Evolutionary conservation across 1,139 yeast species (phyloP).

Genomic region (Protomyces pachydermus): DNA sequence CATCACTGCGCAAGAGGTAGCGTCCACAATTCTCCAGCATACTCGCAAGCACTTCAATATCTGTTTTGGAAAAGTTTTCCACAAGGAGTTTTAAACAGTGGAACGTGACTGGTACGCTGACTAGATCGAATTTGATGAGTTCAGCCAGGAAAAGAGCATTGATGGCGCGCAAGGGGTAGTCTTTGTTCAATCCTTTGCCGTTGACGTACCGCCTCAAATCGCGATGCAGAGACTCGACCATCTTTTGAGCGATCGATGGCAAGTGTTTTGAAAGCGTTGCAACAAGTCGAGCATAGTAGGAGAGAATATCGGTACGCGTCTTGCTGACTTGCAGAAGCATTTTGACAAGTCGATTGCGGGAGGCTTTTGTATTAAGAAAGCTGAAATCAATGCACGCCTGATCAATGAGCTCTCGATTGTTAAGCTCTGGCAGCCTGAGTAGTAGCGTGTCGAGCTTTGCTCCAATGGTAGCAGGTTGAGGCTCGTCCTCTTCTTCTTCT

Average conservation of each 20-base stretch:
- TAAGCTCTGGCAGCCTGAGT: conserved; percentile 39
- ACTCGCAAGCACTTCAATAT: conserved; percentile 60
- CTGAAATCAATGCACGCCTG: conserved; percentile 55
- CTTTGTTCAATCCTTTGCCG: conserved; percentile 47
- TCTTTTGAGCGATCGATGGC: conserved; percentile 52
- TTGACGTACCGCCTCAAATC: conserved; percentile 43
- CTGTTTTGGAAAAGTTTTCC: conserved; percentile 56
- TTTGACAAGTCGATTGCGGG: conserved; percentile 56
- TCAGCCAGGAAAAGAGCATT: conserved; percentile 66
- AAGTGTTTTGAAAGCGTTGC: conserved; percentile 53
- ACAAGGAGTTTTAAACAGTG: conserved; percentile 47
- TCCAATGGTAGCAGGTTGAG: conserved; percentile 30
- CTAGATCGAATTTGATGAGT: conserved; percentile 66
- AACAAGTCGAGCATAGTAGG: conserved; percentile 61
- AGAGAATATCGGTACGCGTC: conserved; percentile 37
- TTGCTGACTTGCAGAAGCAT: conserved; percentile 45
- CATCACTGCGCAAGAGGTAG: conserved; percentile 58
- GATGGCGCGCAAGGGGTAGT: conserved; percentile 41
- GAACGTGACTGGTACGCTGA: conserved; percentile 67
- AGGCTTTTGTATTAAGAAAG: conserved; percentile 65
- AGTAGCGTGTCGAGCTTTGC: conserved; percentile 33
- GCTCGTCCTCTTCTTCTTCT: conserved; percentile 31
- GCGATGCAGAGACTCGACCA: conserved; percentile 54
- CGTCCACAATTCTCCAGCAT: conserved; percentile 73
- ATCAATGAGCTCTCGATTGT: conserved; percentile 53